These are phyloP conservation scores for Fusarium citri DNA, from an alignment of 2,329 filamentous ascomycete species.

Conservation along the genomic window DNA sequence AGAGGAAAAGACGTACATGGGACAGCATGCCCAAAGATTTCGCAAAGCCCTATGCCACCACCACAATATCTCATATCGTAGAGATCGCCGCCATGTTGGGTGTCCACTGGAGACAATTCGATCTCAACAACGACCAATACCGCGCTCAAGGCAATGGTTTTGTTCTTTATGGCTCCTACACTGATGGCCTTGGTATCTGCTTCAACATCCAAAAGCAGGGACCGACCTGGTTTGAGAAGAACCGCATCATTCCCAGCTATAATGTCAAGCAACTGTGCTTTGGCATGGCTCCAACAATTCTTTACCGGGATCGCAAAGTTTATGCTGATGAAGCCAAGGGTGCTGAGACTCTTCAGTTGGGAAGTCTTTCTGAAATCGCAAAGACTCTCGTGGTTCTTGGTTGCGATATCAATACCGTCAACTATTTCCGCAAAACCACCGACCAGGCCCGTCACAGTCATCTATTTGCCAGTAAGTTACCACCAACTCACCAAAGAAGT, in stretches of 20 bases:
- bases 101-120: constrained; percentile 57
- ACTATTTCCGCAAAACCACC: constrained; percentile 44
- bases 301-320: constrained; percentile 41
- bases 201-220: constrained; percentile 55
- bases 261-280: constrained; percentile 56
- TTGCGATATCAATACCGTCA: constrained; percentile 51
- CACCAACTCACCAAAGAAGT: fast-evolving
- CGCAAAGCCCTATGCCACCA: constrained; percentile 51
- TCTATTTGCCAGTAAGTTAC: constrained; percentile 31
- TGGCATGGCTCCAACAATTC: constrained; percentile 56
- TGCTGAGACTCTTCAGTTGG: constrained; percentile 47
- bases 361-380: constrained; percentile 50
- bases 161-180: constrained; percentile 48
- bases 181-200: constrained; percentile 53
- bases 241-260: constrained; percentile 52
- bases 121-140: constrained; percentile 51
- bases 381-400: constrained; percentile 55
- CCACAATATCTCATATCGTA: constrained; percentile 52
- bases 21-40: constrained; percentile 41
- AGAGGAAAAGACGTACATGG: constrained; percentile 39
- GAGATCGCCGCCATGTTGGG: constrained; percentile 53
- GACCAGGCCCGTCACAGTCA: constrained; percentile 34
- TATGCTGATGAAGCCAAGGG: constrained; percentile 40
- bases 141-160: constrained; percentile 54
- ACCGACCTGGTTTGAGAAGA: constrained; percentile 50